phyloP scores from a whole-genome alignment of 1,284 basidiomycete species.

The Chondrostereum purpureum region DNA sequence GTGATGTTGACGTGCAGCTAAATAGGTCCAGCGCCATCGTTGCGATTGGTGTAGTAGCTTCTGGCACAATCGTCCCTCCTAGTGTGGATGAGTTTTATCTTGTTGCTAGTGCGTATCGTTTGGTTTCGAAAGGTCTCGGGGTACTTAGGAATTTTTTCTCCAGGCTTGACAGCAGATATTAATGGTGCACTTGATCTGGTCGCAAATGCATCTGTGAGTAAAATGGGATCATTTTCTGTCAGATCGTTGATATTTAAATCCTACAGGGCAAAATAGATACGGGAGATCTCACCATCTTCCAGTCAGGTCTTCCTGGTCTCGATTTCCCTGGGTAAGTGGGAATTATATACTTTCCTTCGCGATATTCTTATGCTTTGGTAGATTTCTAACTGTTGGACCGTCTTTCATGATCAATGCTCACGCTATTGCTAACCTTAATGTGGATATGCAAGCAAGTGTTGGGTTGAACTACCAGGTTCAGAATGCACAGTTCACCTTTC shows the following conservation, averaged over 20 bases:
- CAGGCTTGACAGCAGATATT: constrained; percentile 23
- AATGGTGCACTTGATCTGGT: constrained; percentile 27
- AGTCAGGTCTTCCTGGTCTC: constrained; percentile 22
- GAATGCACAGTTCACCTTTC: constrained; percentile 26
- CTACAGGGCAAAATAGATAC: constrained; percentile 28
- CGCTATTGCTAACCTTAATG: constrained; percentile 27
- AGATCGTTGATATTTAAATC: constrained; percentile 2
- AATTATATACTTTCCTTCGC: constrained; percentile 1
- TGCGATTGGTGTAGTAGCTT: constrained; percentile 10
- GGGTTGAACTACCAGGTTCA: constrained; percentile 30
- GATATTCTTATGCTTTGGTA: constrained; percentile 11
- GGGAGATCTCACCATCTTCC: constrained; percentile 20
- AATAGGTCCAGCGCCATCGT: too few relatives aligned
- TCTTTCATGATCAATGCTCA: constrained; percentile 30
- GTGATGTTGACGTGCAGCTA: constrained; percentile 38
- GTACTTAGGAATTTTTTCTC: constrained; percentile 13
- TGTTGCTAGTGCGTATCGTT: constrained; percentile 12
- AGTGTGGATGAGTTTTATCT: constrained; percentile 21
- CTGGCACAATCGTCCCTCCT: constrained; percentile 33
- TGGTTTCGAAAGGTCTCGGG: constrained; percentile 6
- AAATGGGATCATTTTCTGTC: not conserved
- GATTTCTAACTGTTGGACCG: constrained; percentile 33
- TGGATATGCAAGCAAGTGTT: constrained; percentile 31
- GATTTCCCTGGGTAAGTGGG: constrained; percentile 22
- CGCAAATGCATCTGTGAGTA: constrained; percentile 26